These are phyloP conservation scores for Plantago coronopus DNA, from an alignment of 305 asterid genomes.

Conservation along the genomic window DNA sequence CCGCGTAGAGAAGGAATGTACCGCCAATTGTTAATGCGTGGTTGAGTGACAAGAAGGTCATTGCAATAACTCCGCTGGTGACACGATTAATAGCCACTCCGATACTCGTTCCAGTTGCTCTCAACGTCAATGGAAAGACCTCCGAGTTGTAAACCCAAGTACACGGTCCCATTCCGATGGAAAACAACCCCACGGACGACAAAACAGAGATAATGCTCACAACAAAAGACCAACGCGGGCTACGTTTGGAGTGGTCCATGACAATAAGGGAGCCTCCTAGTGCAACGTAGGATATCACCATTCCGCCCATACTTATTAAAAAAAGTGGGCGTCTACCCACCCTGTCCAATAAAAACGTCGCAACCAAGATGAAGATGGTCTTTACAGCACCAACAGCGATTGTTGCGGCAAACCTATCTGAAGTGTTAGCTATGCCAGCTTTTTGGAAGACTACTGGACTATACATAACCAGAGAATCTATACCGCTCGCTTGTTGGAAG, in stretches of 20 bases:
- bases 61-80: background rate
- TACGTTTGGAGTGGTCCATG: background rate
- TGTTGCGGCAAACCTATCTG: background rate
- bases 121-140: background rate
- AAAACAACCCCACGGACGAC: background rate
- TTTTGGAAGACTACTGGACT: background rate
- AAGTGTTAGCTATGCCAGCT: background rate
- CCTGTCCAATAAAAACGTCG: background rate
- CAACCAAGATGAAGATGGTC: slow-evolving; percentile 2
- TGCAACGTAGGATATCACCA: background rate
- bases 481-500: slow-evolving; percentile 1
- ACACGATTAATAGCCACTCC: background rate
- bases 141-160: slow-evolving; percentile 8
- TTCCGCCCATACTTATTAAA: background rate
- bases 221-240: background rate
- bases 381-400: background rate
- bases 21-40: background rate
- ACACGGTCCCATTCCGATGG: slow-evolving; percentile 20
- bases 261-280: background rate
- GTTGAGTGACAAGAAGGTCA: background rate
- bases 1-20: background rate
- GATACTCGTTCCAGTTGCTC: background rate
- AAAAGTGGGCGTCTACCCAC: background rate
- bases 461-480: background rate
- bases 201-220: background rate